phyloP scores from a whole-genome alignment of 345 rosid genomes.

The Camelina neglecta region DNA sequence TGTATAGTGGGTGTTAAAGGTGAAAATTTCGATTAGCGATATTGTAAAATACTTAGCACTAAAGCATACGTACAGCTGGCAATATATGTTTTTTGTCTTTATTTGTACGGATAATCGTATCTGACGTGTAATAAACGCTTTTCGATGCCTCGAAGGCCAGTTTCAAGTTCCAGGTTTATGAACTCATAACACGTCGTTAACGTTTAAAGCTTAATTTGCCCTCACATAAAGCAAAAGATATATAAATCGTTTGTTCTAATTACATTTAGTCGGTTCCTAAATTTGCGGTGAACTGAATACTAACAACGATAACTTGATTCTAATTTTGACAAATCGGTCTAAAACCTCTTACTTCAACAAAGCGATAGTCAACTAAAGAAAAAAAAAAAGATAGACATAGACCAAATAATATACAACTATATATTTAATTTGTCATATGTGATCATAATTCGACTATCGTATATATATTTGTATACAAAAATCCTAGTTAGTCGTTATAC shows the following conservation, averaged over 20 bases:
- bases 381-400: background rate
- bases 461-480: conserved; percentile 7
- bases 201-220: conserved; percentile 22
- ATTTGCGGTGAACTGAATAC: conserved; percentile 15
- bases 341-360: conserved; percentile 11
- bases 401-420: background rate
- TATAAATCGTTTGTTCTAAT: background rate
- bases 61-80: conserved; percentile 25
- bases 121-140: conserved; percentile 36
- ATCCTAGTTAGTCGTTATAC: conserved; percentile 29
- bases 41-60: conserved; percentile 20
- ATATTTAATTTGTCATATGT: background rate
- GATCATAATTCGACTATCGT: conserved; percentile 9
- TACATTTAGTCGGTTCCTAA: conserved; percentile 27
- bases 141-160: conserved; percentile 35
- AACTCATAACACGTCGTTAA: conserved; percentile 11
- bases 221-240: conserved; percentile 8
- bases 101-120: conserved; percentile 47
- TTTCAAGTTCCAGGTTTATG: background rate
- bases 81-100: conserved; percentile 27
- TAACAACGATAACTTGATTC: background rate
- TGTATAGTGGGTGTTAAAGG: conserved; percentile 29
- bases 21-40: conserved; percentile 2
- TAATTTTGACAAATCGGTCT: conserved; percentile 10
- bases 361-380: conserved; percentile 24